phyloP scores from a whole-genome alignment of 2,329 filamentous ascomycete species.

The Aspergillus fischeri region DNA sequence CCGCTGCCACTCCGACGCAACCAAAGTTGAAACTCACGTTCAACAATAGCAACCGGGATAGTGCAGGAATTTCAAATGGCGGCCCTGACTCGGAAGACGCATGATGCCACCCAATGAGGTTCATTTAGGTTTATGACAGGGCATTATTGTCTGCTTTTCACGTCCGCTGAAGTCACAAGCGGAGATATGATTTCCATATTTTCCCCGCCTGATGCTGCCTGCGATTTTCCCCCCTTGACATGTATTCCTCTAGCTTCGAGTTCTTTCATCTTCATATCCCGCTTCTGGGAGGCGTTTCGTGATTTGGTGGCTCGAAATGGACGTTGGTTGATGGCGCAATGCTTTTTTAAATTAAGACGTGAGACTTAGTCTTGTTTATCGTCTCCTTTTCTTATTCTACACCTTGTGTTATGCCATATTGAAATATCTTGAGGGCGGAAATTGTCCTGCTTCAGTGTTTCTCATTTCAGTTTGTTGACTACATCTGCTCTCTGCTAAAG shows the following conservation, averaged over 20 bases:
- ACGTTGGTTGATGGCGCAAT: constrained; percentile 23
- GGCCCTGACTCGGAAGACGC: constrained; percentile 11
- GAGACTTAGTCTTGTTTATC: constrained; percentile 8
- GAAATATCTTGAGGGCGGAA: background rate
- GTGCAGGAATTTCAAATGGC: constrained; percentile 29
- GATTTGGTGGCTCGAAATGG: constrained; percentile 18
- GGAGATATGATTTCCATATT: background rate
- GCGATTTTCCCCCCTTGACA: constrained; percentile 13
- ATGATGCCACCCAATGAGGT: constrained; percentile 16
- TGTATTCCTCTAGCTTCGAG: constrained; percentile 12
- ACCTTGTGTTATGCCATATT: background rate
- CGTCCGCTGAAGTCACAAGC: background rate
- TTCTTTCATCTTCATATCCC: background rate
- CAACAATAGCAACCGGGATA: constrained; percentile 40
- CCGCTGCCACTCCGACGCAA: constrained; percentile 53
- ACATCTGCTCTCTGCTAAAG: background rate
- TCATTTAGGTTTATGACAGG: constrained; percentile 5
- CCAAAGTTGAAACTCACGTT: constrained; percentile 66
- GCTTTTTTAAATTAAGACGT: constrained; percentile 17
- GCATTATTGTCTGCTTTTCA: constrained; percentile 8
- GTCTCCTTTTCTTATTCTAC: constrained; percentile 1
- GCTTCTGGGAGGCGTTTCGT: constrained; percentile 19
- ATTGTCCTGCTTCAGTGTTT: background rate
- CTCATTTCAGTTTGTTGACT: background rate
- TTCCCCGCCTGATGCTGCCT: background rate